phyloP scores from a whole-genome alignment of 257 asterid genomes.

The Ballota nigra region DNA sequence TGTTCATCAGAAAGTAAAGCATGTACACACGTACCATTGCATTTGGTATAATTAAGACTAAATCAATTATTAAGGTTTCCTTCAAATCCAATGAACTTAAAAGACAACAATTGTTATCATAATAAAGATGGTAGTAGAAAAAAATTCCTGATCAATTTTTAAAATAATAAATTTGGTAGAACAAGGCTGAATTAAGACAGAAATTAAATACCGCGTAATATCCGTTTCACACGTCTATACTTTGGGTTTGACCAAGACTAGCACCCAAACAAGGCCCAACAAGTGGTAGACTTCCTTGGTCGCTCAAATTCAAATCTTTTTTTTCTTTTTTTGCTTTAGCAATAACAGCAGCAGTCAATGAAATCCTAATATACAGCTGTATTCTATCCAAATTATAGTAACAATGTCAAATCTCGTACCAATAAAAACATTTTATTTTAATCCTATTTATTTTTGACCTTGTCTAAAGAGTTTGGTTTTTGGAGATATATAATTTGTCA shows the following conservation, averaged over 20 bases:
- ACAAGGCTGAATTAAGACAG: not conserved
- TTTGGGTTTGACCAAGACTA: slow-evolving; percentile 19
- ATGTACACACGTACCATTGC: not conserved
- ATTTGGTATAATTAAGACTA: not conserved
- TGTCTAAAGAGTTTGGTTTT: not conserved
- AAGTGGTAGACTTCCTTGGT: slow-evolving; percentile 12
- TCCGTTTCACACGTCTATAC: not conserved
- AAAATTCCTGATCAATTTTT: not conserved
- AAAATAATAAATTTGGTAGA: not conserved
- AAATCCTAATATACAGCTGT: not conserved
- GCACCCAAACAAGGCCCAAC: not conserved
- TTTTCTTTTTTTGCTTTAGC: not conserved
- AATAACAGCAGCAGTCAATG: not conserved
- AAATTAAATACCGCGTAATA: slow-evolving; percentile 3
- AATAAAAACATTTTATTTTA: not conserved
- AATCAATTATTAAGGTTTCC: not conserved
- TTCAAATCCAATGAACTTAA: not conserved
- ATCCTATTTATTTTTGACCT: not conserved
- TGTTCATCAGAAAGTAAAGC: no score
- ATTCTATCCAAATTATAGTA: not conserved
- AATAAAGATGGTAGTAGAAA: not conserved
- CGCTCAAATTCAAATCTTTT: not conserved
- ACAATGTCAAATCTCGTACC: not conserved
- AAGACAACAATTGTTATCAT: not conserved
- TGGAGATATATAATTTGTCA: not conserved